Percentiles rank a stretch among this genome's conserved stretches.
These are phyloP conservation scores for Heterobasidion irregulare DNA, from an alignment of 1,284 basidiomycete genomes.

Conservation along the genomic window DNA sequence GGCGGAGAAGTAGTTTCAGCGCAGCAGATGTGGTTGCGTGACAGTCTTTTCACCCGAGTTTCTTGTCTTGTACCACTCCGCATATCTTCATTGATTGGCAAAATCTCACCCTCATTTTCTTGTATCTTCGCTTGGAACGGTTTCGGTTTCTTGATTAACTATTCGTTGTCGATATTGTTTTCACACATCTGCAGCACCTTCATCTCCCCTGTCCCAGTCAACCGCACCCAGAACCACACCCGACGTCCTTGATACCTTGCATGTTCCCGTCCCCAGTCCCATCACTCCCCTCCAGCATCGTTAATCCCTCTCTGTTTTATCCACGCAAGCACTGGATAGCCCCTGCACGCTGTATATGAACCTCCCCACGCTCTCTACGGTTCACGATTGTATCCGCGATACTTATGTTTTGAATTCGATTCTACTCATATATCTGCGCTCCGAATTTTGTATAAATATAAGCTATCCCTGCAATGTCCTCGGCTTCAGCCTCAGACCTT, in stretches of 20 bases:
- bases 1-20: constrained; percentile 77
- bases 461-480: not conserved
- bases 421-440: constrained; percentile 9
- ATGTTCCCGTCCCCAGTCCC: not conserved
- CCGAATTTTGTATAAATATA: not conserved
- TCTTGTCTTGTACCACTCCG: no score
- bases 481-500: not conserved
- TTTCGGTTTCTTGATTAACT: constrained; percentile 1
- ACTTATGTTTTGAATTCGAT: not conserved
- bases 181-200: not conserved
- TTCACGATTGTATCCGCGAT: constrained; percentile 6
- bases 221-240: not conserved
- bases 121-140: constrained; percentile 1
- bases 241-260: not conserved
- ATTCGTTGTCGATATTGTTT: constrained; percentile 1
- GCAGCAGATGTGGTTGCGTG: constrained; percentile 72
- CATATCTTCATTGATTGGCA: not conserved
- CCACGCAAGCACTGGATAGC: no score
- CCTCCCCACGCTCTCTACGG: no score
- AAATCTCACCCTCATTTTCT: constrained; percentile 3
- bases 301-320: not conserved
- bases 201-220: not conserved
- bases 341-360: no score
- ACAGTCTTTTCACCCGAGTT: constrained; percentile 9
- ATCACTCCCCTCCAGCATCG: not conserved